Evolutionary conservation across 768 basidiomycete species (phyloP).

Genomic region (Chiua virens): DNA sequence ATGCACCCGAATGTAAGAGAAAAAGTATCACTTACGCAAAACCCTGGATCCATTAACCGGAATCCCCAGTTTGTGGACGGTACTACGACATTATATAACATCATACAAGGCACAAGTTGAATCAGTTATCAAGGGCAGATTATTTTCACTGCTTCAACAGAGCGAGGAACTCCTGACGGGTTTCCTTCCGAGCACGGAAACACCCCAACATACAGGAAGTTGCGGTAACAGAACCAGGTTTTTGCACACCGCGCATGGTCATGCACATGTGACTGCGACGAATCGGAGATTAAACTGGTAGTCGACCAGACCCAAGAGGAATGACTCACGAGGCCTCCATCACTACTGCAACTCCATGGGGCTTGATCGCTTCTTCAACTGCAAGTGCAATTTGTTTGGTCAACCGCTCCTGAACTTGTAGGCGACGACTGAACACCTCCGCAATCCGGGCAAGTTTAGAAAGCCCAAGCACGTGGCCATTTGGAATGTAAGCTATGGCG

Average conservation of each 20-base stretch:
- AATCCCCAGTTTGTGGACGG: too few relatives aligned
- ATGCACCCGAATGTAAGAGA: too few relatives aligned
- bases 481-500: constrained; percentile 97
- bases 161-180: constrained; percentile 93
- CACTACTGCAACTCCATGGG: constrained; percentile 96
- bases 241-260: constrained; percentile 99
- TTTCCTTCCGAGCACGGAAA: constrained; percentile 97
- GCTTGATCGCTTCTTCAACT: constrained; percentile 97
- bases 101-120: too few relatives aligned
- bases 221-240: constrained; percentile 92
- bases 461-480: constrained; percentile 88
- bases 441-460: constrained; percentile 97
- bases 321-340: constrained; percentile 93
- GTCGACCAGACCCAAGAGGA: constrained; percentile 3
- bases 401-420: constrained; percentile 96
- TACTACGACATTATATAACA: too few relatives aligned
- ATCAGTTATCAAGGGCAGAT: constrained; percentile 38
- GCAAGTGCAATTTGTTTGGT: constrained; percentile 98
- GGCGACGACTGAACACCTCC: constrained; percentile 92
- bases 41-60: too few relatives aligned
- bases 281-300: constrained; percentile 8
- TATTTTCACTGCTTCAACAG: constrained; percentile 56
- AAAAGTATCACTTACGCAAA: too few relatives aligned
- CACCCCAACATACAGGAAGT: constrained; percentile 99
- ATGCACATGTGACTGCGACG: constrained; percentile 86